A percentile compares a stretch with the other conserved stretches of the same genome.
Evolutionary conservation across 768 basidiomycete genomes (phyloP).

Genomic region (Rhodotorula toruloides): DNA sequence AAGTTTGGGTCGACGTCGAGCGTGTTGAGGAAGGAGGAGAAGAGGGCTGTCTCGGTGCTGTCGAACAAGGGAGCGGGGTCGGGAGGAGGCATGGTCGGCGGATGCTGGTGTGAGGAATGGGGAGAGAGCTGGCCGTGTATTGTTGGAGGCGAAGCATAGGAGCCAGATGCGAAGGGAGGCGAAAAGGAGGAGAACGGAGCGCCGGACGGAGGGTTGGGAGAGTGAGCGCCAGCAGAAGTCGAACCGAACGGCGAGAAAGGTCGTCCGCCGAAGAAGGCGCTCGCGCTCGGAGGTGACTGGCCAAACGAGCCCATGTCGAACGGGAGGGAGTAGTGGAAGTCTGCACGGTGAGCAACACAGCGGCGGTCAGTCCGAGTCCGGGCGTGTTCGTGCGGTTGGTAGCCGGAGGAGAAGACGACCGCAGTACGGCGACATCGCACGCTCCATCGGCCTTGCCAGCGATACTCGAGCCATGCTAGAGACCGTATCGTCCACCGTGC

Average conservation of each 20-base stretch:
- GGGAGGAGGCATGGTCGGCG: not conserved
- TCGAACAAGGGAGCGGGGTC: slow-evolving; percentile 23
- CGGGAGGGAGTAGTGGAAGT: slow-evolving; percentile 22
- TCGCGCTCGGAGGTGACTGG: not conserved
- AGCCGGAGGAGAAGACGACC: no score
- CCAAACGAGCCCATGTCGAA: not conserved
- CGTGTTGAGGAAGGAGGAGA: slow-evolving; percentile 29
- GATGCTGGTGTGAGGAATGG: not conserved
- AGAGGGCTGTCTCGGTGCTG: slow-evolving; percentile 18
- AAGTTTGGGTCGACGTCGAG: slow-evolving; percentile 31
- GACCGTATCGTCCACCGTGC: no score
- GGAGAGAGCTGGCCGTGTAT: not conserved
- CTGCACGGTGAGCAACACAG: slow-evolving; percentile 1
- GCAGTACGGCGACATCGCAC: no score
- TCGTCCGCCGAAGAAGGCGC: not conserved
- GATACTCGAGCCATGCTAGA: no score
- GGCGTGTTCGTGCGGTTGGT: no score
- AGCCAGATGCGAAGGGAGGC: not conserved
- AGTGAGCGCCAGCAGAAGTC: not conserved
- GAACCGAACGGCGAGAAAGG: slow-evolving; percentile 9
- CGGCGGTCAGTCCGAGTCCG: not conserved
- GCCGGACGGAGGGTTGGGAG: no score
- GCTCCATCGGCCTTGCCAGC: no score
- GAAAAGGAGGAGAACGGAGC: not conserved
- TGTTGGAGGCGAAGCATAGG: no score